A percentile compares a stretch with the other conserved stretches of the same genome.
These are phyloP conservation scores for Podospora didyma DNA, from an alignment of 495 filamentous ascomycete genomes.

Conservation along the genomic window DNA sequence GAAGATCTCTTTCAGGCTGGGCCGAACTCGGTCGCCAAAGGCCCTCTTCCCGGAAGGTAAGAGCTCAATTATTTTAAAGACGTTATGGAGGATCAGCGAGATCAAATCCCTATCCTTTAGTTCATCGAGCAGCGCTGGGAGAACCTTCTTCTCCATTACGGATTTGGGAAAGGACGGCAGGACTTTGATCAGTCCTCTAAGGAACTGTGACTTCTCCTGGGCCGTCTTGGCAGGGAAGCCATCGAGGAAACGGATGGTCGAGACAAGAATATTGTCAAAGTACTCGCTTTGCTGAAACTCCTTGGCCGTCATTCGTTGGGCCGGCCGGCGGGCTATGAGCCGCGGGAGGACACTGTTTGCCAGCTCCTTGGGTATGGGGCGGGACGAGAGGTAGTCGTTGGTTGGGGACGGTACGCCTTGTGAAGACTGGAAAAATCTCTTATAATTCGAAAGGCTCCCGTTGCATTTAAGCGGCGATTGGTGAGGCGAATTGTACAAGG, in stretches of 20 bases:
- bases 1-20: slow-evolving; percentile 80
- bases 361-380: slow-evolving; percentile 75
- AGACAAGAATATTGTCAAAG: slow-evolving; percentile 94
- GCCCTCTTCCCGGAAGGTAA: slow-evolving; percentile 71
- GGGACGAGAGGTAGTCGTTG: slow-evolving; percentile 81
- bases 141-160: slow-evolving; percentile 89
- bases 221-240: slow-evolving; percentile 84
- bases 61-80: slow-evolving; percentile 78
- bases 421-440: slow-evolving; percentile 70
- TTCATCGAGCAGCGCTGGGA: slow-evolving; percentile 85
- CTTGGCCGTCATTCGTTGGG: slow-evolving; percentile 78
- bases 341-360: slow-evolving; percentile 68
- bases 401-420: slow-evolving; percentile 68
- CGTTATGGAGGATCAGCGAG: slow-evolving; percentile 78
- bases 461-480: slow-evolving; percentile 77
- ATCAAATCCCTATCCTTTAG: slow-evolving; percentile 85
- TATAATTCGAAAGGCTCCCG: slow-evolving; percentile 73
- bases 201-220: slow-evolving; percentile 85
- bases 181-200: slow-evolving; percentile 82
- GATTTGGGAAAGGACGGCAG: slow-evolving; percentile 85
- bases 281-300: slow-evolving; percentile 93
- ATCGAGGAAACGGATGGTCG: slow-evolving; percentile 92
- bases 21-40: slow-evolving; percentile 79
- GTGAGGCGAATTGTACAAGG: slow-evolving; percentile 92
- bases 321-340: slow-evolving; percentile 80